A percentile compares a stretch with the other conserved stretches of the same genome.
These are phyloP conservation scores for Xerocomus spinulosus DNA, from an alignment of 768 basidiomycete genomes.

Conservation along the genomic window DNA sequence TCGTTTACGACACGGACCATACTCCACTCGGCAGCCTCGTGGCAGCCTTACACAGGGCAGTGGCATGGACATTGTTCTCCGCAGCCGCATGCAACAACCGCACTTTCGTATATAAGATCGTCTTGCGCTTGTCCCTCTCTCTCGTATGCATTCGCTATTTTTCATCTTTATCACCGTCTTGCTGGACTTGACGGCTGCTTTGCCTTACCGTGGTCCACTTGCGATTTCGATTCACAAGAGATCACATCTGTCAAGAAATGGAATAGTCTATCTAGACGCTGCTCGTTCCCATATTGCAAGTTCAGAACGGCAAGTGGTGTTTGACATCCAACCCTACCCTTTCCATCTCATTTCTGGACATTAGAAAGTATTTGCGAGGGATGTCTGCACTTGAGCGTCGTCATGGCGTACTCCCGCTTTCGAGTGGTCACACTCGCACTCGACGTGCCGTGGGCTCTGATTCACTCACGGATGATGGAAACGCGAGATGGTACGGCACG, in stretches of 20 bases:
- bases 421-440: background rate
- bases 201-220: constrained; percentile 10
- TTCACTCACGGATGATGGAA: constrained; percentile 14
- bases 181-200: constrained; percentile 14
- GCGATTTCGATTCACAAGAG: constrained; percentile 18
- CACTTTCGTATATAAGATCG: constrained; percentile 5
- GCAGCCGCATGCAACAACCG: background rate
- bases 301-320: constrained; percentile 10
- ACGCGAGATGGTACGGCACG: constrained; percentile 22
- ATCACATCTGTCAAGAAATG: constrained; percentile 8
- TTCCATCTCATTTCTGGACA: constrained; percentile 3
- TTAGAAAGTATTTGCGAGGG: constrained; percentile 20
- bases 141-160: constrained; percentile 10
- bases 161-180: constrained; percentile 5
- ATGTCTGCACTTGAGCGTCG: constrained; percentile 4
- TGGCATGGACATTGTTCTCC: background rate
- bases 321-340: background rate
- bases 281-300: constrained; percentile 13
- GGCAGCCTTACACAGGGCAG: background rate
- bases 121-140: background rate
- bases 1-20: background rate
- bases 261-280: constrained; percentile 15
- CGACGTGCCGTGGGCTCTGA: constrained; percentile 7
- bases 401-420: background rate
- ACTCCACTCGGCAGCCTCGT: background rate